Conservation (phyloP, 2,329 filamentous ascomycete genomes). For the Ascochyta viciae-villosae region DNA sequence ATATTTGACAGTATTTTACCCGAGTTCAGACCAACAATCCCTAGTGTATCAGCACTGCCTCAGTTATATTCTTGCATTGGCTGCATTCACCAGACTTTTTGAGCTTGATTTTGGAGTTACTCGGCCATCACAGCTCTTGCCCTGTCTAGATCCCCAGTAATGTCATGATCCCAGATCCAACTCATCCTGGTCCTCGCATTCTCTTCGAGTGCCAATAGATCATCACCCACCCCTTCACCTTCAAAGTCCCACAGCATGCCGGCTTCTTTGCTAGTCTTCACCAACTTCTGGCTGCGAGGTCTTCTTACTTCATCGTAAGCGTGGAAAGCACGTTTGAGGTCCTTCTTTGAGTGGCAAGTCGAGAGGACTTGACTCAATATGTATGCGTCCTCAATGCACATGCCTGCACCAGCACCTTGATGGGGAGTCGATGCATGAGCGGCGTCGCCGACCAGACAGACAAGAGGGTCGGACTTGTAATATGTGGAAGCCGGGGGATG, state of each 20-base stretch:
- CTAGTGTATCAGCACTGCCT: too few species aligned
- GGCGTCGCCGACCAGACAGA: conserved; percentile 62
- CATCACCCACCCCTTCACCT: conserved; percentile 37
- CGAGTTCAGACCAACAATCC: too few species aligned
- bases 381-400: conserved; percentile 63
- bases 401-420: conserved; percentile 62
- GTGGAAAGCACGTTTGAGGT: conserved; percentile 44
- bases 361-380: conserved; percentile 52
- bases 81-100: too few species aligned
- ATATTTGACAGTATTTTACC: too few species aligned
- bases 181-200: conserved; percentile 42
- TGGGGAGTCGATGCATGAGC: conserved; percentile 63
- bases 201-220: conserved; percentile 42
- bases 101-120: too few species aligned
- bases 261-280: conserved; percentile 49
- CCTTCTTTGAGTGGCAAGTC: conserved; percentile 12
- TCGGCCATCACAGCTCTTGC: conserved; percentile 21
- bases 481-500: conserved; percentile 54
- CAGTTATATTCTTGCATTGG: not conserved
- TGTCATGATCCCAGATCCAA: conserved; percentile 53
- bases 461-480: conserved; percentile 38
- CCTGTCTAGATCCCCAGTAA: conserved; percentile 40
- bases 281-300: conserved; percentile 50
- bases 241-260: conserved; percentile 52
- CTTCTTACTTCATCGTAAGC: conserved; percentile 51